A percentile compares a stretch with the other conserved stretches of the same genome.
Evolutionary conservation across 208 protist species (phyloP).

Genomic region (Leishmania lainsoni): DNA sequence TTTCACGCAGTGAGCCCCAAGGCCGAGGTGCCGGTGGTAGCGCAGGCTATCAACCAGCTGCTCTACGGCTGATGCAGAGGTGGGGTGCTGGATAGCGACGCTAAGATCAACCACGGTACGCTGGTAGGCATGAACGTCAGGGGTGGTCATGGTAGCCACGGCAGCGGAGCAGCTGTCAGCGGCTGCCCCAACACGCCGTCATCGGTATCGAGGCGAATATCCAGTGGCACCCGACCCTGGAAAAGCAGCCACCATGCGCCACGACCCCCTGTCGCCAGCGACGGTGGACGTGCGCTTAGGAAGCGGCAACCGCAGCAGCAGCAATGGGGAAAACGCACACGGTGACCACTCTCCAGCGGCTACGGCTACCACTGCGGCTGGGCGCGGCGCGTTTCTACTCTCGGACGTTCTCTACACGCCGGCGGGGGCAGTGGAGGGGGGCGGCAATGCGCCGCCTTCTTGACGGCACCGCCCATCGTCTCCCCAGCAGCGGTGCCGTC

Average conservation of each 20-base stretch:
- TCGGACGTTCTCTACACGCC: conserved; percentile 10
- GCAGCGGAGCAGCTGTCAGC: not conserved
- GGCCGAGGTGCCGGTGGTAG: conserved; percentile 5
- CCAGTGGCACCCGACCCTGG: conserved; percentile 21
- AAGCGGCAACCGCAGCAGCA: not conserved
- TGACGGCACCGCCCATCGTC: not conserved
- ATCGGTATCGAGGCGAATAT: conserved; percentile 56
- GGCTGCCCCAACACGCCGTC: not conserved
- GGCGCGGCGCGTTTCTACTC: not conserved
- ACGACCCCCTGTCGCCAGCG: conserved; percentile 29
- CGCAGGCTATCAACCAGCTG: not conserved
- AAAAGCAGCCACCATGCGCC: conserved; percentile 30
- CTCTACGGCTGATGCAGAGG: not conserved
- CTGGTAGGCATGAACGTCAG: not conserved
- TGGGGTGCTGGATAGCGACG: not conserved
- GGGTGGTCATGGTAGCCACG: not conserved
- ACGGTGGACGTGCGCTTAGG: not conserved
- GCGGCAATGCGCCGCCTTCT: not conserved
- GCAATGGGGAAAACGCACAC: not conserved
- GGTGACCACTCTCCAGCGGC: not conserved
- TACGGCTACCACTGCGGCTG: not conserved
- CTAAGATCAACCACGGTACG: not conserved
- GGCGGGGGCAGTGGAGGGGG: conserved; percentile 17
- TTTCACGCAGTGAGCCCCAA: conserved; percentile 44
- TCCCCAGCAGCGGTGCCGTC: not conserved